phyloP scores from a whole-genome alignment of 2,329 filamentous ascomycete genomes.

The Sclerotinia glacialis region DNA sequence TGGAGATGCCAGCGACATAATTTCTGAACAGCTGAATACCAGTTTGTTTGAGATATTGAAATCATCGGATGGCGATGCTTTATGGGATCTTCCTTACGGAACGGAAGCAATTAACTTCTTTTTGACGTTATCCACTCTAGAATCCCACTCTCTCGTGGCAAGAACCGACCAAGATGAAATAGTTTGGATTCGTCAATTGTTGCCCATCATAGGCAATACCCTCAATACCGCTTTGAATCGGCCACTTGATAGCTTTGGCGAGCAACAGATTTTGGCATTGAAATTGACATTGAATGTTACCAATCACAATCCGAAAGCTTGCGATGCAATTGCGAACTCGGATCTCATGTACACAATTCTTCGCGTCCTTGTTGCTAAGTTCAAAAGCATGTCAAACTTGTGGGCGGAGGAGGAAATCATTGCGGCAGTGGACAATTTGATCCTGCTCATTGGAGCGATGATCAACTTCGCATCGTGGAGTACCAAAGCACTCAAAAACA shows the following conservation, averaged over 20 bases:
- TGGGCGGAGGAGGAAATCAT: constrained; percentile 50
- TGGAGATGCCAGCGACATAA: constrained; percentile 49
- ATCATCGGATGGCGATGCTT: constrained; percentile 28
- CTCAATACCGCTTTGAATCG: constrained; percentile 42
- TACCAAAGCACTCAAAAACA: constrained; percentile 53
- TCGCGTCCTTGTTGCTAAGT: constrained; percentile 51
- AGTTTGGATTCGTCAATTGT: constrained; percentile 49
- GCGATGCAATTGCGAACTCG: constrained; percentile 64
- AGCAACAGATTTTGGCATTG: constrained; percentile 42
- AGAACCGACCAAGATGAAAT: constrained; percentile 45
- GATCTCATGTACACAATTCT: constrained; percentile 52
- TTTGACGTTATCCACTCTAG: constrained; percentile 50
- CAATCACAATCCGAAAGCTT: constrained; percentile 72
- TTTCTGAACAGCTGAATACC: constrained; percentile 50
- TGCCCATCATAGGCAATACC: constrained; percentile 52
- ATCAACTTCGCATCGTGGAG: constrained; percentile 87
- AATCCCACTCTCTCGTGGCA: constrained; percentile 51
- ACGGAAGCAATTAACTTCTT: constrained; percentile 41
- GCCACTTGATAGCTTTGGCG: constrained; percentile 42
- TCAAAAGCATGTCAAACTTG: constrained; percentile 48
- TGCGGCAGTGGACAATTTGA: constrained; percentile 63
- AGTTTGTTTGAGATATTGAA: constrained; percentile 48
- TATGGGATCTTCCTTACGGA: constrained; percentile 32
- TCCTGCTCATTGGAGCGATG: constrained; percentile 75
- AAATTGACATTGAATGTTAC: constrained; percentile 81